These are phyloP conservation scores for Hypoxylon sp. DNA, from an alignment of 2,329 filamentous ascomycete genomes.

Conservation along the genomic window DNA sequence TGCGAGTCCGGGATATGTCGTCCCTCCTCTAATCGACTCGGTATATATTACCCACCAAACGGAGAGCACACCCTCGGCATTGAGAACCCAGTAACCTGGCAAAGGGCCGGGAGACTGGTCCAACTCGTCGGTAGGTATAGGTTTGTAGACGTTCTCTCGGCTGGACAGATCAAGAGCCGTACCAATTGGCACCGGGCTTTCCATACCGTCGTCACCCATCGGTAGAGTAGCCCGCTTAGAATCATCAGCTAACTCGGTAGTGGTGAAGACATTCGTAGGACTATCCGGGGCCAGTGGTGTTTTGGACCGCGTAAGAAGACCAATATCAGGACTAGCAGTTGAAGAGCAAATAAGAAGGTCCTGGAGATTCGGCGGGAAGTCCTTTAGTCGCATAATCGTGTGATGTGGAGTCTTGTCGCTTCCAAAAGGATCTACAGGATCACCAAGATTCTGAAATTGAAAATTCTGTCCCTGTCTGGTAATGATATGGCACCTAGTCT, in stretches of 20 bases:
- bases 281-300: slow-evolving; percentile 74
- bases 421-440: slow-evolving; percentile 81
- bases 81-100: slow-evolving; percentile 87
- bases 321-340: slow-evolving; percentile 84
- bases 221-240: slow-evolving; percentile 82
- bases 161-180: slow-evolving; percentile 86
- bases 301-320: slow-evolving; percentile 82
- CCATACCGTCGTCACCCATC: slow-evolving; percentile 71
- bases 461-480: slow-evolving; percentile 76
- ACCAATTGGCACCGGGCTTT: slow-evolving; percentile 85
- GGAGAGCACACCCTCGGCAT: slow-evolving; percentile 87
- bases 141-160: slow-evolving; percentile 82
- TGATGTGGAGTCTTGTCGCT: slow-evolving; percentile 79
- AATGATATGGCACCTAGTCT: slow-evolving; percentile 85
- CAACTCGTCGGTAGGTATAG: slow-evolving; percentile 83
- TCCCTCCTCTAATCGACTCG: slow-evolving; percentile 83
- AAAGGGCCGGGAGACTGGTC: slow-evolving; percentile 84
- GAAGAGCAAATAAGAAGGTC: slow-evolving; percentile 88
- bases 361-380: slow-evolving; percentile 84
- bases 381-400: slow-evolving; percentile 80
- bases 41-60: slow-evolving; percentile 95
- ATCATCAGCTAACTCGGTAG: slow-evolving; percentile 80
- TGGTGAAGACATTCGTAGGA: slow-evolving; percentile 78
- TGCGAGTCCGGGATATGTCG: slow-evolving; percentile 79
- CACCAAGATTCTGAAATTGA: slow-evolving; percentile 79